Base-by-base conservation (phyloP, 2,329 filamentous ascomycete genomes). In the Fusarium tupiense region DNA sequence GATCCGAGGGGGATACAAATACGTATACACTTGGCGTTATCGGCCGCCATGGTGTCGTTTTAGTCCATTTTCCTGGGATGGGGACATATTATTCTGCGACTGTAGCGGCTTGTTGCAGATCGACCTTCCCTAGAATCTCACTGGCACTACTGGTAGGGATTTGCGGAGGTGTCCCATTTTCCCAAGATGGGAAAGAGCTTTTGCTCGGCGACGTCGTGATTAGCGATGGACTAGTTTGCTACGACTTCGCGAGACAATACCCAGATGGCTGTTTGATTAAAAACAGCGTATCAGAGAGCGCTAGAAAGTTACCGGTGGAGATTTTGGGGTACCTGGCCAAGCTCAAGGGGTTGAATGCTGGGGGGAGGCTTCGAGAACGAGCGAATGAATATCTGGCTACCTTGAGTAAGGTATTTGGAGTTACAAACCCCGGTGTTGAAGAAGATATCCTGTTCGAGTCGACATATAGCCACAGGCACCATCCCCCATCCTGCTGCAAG, bases 401-500 rank as follows among this genome's bases (percentile, higher is more conserved):
- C 0, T 13, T 59, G 31, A 59, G n/a, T 14, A 3, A 26, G 4
- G 14, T 4, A 8, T 3, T 8, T 3, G 19, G 4, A 2, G 10
- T 14, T 4, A 2, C 2, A 8, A 3, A n/a, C 1, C 56, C 41
- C 6, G 41, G 31, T 2, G 0, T 19, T 4, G 31, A 59, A 2
- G 7, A n/a, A 7, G 56, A 59, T 6, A 19, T 37, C 7, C 56
- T 59, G 9, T 59, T 59, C 4, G n/a, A 49, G 20, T 20, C 56
- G 0, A 8, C 13, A 3, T 49, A 59, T 5, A 4, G 24, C 2
- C 56, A 49, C 31, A 29, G 5, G 14, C 56, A 59, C 3, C 56
- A 49, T 6, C 46, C 20, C 0, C 46, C 26, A 22, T 49, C 26
- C 0, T 17, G 10, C 0, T 49, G 46, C 26, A 49, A 1, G 4